Evolutionary conservation across 805 yeast species (phyloP).

Genomic region (Candida nonsorbophila): DNA sequence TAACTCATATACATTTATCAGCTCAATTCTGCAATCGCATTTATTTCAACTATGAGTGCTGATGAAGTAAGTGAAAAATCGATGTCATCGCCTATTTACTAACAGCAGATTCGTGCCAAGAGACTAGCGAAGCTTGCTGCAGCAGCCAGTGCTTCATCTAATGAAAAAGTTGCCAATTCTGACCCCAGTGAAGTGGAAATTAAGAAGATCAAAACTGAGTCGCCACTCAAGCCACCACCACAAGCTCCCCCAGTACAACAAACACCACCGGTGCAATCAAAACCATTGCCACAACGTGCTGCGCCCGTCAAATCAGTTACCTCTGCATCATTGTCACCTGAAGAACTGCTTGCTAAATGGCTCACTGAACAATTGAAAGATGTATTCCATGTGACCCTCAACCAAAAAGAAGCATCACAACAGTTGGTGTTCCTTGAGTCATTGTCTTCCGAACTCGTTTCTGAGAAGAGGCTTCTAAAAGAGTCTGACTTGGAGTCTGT

Average conservation of each 20-base stretch:
- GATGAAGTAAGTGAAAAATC: constrained; percentile 9
- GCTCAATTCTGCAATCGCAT: not conserved
- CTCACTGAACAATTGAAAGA: constrained; percentile 28
- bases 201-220: no score
- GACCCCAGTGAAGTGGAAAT: no score
- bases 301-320: no score
- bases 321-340: constrained; percentile 2
- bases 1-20: not conserved
- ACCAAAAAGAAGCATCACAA: constrained; percentile 10
- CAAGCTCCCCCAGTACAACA: constrained; percentile 4
- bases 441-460: constrained; percentile 17
- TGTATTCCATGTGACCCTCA: constrained; percentile 30
- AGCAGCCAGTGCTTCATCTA: no score
- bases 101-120: constrained; percentile 42
- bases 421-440: constrained; percentile 17
- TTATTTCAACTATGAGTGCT: constrained; percentile 7
- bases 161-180: no score
- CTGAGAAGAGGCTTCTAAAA: constrained; percentile 12
- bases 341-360: constrained; percentile 34
- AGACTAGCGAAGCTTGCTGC: constrained; percentile 46
- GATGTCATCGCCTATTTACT: constrained; percentile 3
- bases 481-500: constrained; percentile 42
- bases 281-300: no score
- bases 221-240: not conserved
- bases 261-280: no score